Evolutionary conservation across 495 filamentous ascomycete genomes (phyloP).

Genomic region (Niebla homalea): DNA sequence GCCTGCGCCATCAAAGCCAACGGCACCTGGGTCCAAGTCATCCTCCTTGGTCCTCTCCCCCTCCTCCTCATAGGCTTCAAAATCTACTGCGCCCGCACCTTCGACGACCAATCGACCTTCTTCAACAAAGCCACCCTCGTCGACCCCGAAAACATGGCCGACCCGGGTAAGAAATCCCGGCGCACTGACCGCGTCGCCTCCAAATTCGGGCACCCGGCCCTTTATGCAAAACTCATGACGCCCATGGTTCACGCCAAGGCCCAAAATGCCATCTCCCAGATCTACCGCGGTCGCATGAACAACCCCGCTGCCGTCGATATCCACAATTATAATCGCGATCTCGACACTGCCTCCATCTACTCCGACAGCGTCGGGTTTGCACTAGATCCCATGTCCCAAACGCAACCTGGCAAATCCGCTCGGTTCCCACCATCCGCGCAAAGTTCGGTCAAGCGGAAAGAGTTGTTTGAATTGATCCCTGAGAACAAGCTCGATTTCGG

Average conservation of each 20-base stretch:
- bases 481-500: constrained; percentile 87
- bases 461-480: constrained; percentile 70
- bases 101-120: constrained; percentile 65
- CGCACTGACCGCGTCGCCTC: constrained; percentile 58
- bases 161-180: constrained; percentile 35
- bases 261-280: constrained; percentile 60
- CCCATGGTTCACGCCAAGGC: constrained; percentile 94
- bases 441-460: not conserved
- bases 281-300: constrained; percentile 67
- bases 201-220: constrained; percentile 81
- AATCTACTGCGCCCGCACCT: constrained; percentile 60
- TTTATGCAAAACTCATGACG: constrained; percentile 77
- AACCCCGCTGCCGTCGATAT: constrained; percentile 47
- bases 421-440: constrained; percentile 22
- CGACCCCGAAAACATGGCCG: constrained; percentile 43
- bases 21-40: constrained; percentile 44
- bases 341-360: constrained; percentile 24
- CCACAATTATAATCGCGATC: constrained; percentile 13
- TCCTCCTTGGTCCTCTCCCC: constrained; percentile 59
- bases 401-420: constrained; percentile 55
- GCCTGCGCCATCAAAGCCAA: constrained; percentile 57
- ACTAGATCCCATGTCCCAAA: constrained; percentile 69
- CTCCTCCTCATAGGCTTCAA: constrained; percentile 79
- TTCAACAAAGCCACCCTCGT: constrained; percentile 50
- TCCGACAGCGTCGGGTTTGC: constrained; percentile 45